These are phyloP conservation scores for Testicularia cyperi DNA, from an alignment of 1,284 basidiomycete species.

Conservation along the genomic window DNA sequence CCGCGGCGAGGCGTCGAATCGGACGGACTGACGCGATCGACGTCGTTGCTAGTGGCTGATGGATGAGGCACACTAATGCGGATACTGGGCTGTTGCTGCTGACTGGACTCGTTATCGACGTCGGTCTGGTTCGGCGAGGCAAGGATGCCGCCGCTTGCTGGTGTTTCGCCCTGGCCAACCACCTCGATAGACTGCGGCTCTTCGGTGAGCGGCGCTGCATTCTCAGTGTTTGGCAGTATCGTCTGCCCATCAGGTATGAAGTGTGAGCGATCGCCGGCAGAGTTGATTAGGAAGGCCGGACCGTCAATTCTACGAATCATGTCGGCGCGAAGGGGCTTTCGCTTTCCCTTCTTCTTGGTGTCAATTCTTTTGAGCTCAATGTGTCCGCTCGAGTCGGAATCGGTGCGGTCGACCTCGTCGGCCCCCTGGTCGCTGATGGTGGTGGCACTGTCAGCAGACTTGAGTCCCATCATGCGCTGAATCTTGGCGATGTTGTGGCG, in stretches of 20 bases:
- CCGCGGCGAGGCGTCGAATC: conserved; percentile 3
- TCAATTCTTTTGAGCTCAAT: conserved; percentile 20
- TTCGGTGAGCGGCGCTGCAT: neutral
- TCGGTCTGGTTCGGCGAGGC: conserved; percentile 3
- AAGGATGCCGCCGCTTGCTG: conserved; percentile 17
- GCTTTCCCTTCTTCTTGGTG: conserved; percentile 39
- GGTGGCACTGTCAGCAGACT: conserved; percentile 28
- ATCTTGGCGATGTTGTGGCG: conserved; percentile 39
- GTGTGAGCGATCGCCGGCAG: conserved; percentile 40
- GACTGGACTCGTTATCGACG: conserved; percentile 1
- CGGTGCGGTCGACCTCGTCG: conserved; percentile 10
- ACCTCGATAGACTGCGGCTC: conserved; percentile 6
- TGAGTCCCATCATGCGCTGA: conserved; percentile 45
- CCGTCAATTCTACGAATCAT: conserved; percentile 57
- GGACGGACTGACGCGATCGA: neutral
- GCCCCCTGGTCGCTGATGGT: conserved; percentile 28
- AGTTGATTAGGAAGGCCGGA: conserved; percentile 58
- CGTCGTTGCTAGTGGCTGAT: neutral
- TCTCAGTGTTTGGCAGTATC: neutral
- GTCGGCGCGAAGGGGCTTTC: conserved; percentile 49
- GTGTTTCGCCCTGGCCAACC: conserved; percentile 1
- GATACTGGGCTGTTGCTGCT: conserved; percentile 23
- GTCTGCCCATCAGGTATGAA: conserved; percentile 15
- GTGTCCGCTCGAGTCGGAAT: conserved; percentile 37
- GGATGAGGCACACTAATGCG: conserved; percentile 26